A percentile compares a stretch with the other conserved stretches of the same genome.
These are phyloP conservation scores for Kalmusia sp. DNA, from an alignment of 2,329 filamentous ascomycete species.

Conservation along the genomic window DNA sequence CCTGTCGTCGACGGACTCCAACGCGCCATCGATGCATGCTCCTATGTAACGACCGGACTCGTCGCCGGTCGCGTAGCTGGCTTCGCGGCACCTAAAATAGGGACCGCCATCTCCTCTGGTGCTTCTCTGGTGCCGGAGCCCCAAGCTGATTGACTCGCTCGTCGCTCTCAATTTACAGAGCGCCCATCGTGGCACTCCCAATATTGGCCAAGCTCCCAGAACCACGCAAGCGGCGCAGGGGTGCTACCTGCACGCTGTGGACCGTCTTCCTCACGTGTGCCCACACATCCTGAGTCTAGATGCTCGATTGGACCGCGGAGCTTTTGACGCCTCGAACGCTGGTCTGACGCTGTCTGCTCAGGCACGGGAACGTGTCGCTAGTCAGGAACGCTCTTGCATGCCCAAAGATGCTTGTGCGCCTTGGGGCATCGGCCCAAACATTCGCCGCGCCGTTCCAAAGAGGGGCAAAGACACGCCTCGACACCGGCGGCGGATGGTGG, in stretches of 20 bases:
- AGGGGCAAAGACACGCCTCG: neutral
- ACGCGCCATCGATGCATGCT: neutral
- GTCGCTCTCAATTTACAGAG: neutral
- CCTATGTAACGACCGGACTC: neutral
- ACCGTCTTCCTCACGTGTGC: neutral
- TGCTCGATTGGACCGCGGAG: slow-evolving; percentile 1
- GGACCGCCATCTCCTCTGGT: neutral
- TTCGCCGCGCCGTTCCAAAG: neutral
- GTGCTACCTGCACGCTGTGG: neutral
- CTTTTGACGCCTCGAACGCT: neutral
- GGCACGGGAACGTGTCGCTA: neutral
- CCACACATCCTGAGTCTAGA: neutral
- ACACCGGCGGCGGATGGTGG: too few relatives aligned
- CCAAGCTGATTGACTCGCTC: slow-evolving; percentile 3
- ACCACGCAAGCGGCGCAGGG: slow-evolving; percentile 1
- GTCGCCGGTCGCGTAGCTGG: neutral
- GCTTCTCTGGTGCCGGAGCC: neutral
- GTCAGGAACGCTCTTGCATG: slow-evolving; percentile 6
- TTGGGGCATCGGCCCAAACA: neutral
- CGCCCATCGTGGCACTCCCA: slow-evolving; percentile 4
- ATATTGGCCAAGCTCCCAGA: slow-evolving; percentile 10
- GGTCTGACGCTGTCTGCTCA: neutral
- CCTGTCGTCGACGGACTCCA: slow-evolving; percentile 4
- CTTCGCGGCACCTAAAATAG: slow-evolving; percentile 8
- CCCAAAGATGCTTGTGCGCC: slow-evolving; percentile 1